Percentiles rank a stretch among this genome's conserved stretches.
Evolutionary conservation across 495 filamentous ascomycete species (phyloP).

Genomic region (Jackrogersella minutella): DNA sequence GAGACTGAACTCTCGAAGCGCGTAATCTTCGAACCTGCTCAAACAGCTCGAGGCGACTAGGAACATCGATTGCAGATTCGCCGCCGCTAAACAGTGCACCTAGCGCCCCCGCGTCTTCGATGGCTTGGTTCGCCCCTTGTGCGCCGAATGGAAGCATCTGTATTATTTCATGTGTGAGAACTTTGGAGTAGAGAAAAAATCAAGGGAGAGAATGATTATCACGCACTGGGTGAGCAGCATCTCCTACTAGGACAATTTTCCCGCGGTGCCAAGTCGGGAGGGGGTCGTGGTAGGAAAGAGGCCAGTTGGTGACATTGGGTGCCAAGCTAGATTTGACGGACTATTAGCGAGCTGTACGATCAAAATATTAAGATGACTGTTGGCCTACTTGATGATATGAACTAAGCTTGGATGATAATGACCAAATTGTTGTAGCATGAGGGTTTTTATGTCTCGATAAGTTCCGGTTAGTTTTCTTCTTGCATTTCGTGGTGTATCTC

Average conservation of each 20-base stretch:
- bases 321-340: constrained; percentile 30
- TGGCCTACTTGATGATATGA: constrained; percentile 32
- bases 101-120: constrained; percentile 20
- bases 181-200: not conserved
- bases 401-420: constrained; percentile 32
- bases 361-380: not conserved
- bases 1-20: constrained; percentile 18
- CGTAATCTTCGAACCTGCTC: constrained; percentile 11
- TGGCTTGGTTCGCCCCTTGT: constrained; percentile 24
- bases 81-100: constrained; percentile 5
- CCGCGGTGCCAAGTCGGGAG: constrained; percentile 44
- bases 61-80: not conserved
- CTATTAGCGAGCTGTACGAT: not conserved
- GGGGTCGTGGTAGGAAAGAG: constrained; percentile 46
- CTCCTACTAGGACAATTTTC: constrained; percentile 51
- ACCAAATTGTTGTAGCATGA: constrained; percentile 26
- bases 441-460: constrained; percentile 19
- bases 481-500: not conserved
- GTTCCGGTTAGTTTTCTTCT: constrained; percentile 11
- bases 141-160: constrained; percentile 30
- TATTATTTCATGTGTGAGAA: not conserved
- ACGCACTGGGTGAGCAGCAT: constrained; percentile 53
- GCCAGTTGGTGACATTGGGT: constrained; percentile 52
- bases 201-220: not conserved
- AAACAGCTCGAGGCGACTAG: not conserved